Evolutionary conservation across 2,329 filamentous ascomycete species (phyloP), one percentile per base, ranked within the genome.

Genomic region (Epichloe sibirici): DNA sequence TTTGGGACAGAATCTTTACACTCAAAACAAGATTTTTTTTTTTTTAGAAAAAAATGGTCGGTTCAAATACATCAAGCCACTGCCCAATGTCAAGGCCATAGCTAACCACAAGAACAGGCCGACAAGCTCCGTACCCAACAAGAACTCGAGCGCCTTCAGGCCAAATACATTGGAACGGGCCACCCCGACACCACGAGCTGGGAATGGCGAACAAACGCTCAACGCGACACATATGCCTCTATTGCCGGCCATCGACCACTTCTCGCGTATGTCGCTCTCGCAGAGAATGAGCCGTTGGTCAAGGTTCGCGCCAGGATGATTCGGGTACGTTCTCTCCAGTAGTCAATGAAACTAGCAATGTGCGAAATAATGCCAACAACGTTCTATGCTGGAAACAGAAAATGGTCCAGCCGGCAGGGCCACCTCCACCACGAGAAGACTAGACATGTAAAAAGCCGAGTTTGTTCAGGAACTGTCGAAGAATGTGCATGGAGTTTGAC

Each of bases 41-140:
- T 21, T 21, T 21, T 17, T 17, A 17, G 2, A 2, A 2, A 31
- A 31, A 31, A 31, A 31, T 31, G 31, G 31, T 11, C 9, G 3
- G 31, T 2, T 11, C 9, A 11, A 31, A 11, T 4, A 11, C 31
- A 31, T 4, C 31, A 31, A 31, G 31, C 3, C 31, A 11, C 31
- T 31, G 9, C 31, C 31, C 31, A 11, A 1, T 11, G 9, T 11
- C 0, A 11, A 31, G 9, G 31, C 31, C 31, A 31, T 31, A 3
- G 31, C 31, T 28, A 42, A 48, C 37, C 51, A 13, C 52, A 46
- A 45, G 9, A 51, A 7, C 47, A 84, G 93, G 93, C 93, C 70
- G 93, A 98, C 75, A 98, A 98, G 74, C 86, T 98, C 59, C 90
- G 93, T 66, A 93, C 89, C 9, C 88, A 95, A 62, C 93, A 98